Conservation (phyloP, 2,329 filamentous ascomycete species). For the Fusarium albidum region DNA sequence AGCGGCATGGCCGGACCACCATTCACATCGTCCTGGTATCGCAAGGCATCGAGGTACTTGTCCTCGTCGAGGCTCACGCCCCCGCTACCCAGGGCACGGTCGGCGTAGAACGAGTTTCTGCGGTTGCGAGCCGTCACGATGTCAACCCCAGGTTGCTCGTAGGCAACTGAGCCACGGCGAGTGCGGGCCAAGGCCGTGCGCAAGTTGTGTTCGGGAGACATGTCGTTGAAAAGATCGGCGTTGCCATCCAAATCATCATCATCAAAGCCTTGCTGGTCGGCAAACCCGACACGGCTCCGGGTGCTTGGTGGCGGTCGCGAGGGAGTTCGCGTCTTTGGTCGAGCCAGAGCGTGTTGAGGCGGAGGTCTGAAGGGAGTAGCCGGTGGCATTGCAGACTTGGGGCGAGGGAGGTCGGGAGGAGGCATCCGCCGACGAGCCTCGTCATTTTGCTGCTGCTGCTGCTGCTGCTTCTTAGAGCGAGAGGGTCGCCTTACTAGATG, state of each 20-base stretch:
- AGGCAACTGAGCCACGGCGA: slow-evolving; percentile 47
- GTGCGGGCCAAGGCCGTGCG: slow-evolving; percentile 45
- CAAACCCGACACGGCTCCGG: slow-evolving; percentile 45
- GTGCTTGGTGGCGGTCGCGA: slow-evolving; percentile 43
- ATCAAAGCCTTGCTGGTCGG: slow-evolving; percentile 44
- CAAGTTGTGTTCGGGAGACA: slow-evolving; percentile 46
- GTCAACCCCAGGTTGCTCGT: slow-evolving; percentile 50
- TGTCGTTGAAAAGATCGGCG: slow-evolving; percentile 49
- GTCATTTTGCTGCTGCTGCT: slow-evolving; percentile 40
- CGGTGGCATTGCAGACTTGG: slow-evolving; percentile 44
- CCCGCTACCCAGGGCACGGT: slow-evolving; percentile 44
- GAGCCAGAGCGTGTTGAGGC: slow-evolving; percentile 38
- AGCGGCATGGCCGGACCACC: slow-evolving; percentile 56
- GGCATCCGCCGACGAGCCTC: slow-evolving; percentile 60
- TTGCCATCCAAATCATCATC: slow-evolving; percentile 50
- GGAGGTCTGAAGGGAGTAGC: slow-evolving; percentile 42
- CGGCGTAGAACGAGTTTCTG: slow-evolving; percentile 52
- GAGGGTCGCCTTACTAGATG: slow-evolving; percentile 53
- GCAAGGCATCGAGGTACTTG: slow-evolving; percentile 48
- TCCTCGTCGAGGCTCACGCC: slow-evolving; percentile 48
- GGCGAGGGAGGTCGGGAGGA: slow-evolving; percentile 53
- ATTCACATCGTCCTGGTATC: slow-evolving; percentile 62
- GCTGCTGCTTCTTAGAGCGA: slow-evolving; percentile 46
- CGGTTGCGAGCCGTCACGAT: slow-evolving; percentile 50
- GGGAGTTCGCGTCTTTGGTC: slow-evolving; percentile 43